A percentile compares a stretch with the other conserved stretches of the same genome.
phyloP scores from a whole-genome alignment of 441 rosid genomes.

The Sinapis alba region DNA sequence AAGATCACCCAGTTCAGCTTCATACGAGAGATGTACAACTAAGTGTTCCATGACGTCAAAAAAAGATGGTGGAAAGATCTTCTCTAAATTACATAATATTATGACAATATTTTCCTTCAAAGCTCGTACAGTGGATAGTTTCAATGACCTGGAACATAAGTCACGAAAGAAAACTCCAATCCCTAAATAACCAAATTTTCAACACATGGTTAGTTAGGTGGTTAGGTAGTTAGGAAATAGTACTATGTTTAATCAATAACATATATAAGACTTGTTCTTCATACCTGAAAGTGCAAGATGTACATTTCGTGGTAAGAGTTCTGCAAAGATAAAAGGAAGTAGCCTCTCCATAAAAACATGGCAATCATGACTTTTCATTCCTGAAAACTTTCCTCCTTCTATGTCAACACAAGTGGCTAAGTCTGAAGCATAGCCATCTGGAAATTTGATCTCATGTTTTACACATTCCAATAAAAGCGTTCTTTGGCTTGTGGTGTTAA shows the following conservation, averaged over 20 bases:
- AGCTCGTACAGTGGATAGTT: background rate
- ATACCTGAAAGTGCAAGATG: background rate
- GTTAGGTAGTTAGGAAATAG: too few species aligned
- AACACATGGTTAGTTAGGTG: background rate
- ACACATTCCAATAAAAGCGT: background rate
- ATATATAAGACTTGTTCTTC: background rate
- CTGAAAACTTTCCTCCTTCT: background rate
- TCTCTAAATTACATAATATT: background rate
- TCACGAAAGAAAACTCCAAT: background rate
- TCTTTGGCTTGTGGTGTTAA: background rate
- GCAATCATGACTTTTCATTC: background rate
- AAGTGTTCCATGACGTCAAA: background rate
- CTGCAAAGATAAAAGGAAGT: background rate
- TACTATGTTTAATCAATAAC: background rate
- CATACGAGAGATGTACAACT: background rate
- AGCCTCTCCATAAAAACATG: slow-evolving; percentile 1
- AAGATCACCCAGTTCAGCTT: background rate
- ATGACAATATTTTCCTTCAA: too few species aligned
- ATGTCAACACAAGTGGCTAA: background rate
- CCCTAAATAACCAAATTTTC: background rate
- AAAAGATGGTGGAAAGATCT: background rate
- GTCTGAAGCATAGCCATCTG: background rate
- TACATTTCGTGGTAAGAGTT: background rate
- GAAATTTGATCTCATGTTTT: background rate
- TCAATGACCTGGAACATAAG: background rate